A percentile compares a stretch with the other conserved stretches of the same genome.
These are phyloP conservation scores for Salix suchowensis DNA, from an alignment of 345 rosid species.

Conservation along the genomic window DNA sequence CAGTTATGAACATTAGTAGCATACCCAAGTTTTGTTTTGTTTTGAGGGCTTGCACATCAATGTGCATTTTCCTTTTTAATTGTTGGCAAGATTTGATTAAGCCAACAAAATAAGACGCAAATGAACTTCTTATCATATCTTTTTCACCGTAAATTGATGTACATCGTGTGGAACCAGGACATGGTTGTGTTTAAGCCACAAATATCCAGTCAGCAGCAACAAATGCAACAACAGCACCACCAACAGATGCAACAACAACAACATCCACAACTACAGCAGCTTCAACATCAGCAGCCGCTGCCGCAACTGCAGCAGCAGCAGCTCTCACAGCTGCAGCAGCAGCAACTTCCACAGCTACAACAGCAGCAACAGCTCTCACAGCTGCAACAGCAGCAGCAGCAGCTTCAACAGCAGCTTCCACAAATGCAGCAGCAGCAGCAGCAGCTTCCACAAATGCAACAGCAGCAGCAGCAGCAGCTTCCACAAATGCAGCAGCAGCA, in stretches of 20 bases:
- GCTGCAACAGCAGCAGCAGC: conserved; percentile 10
- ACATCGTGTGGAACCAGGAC: conserved; percentile 45
- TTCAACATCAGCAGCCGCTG: no score
- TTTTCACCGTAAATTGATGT: not conserved
- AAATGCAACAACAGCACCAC: conserved; percentile 19
- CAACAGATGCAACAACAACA: conserved; percentile 20
- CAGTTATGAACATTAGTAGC: not conserved
- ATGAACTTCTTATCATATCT: not conserved
- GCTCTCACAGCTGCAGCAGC: conserved; percentile 6
- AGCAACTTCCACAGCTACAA: conserved; percentile 9
- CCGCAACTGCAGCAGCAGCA: conserved; percentile 10
- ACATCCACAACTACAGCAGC: conserved; percentile 21
- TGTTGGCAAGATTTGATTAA: not conserved
- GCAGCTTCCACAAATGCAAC: conserved; percentile 11
- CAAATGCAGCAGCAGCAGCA: conserved; percentile 34
- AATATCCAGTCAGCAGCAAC: conserved; percentile 62
- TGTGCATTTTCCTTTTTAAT: not conserved
- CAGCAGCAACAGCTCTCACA: conserved; percentile 27
- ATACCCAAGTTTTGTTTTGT: not conserved
- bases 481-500: conserved; percentile 8
- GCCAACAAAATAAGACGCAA: not conserved
- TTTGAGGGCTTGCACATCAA: not conserved
- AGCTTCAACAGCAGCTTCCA: not conserved
- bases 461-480: conserved; percentile 27
- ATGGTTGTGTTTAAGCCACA: conserved; percentile 96